Percentiles rank a stretch among this genome's conserved stretches.
phyloP scores from a whole-genome alignment of 441 rosid genomes.

The Populus hybrid region DNA sequence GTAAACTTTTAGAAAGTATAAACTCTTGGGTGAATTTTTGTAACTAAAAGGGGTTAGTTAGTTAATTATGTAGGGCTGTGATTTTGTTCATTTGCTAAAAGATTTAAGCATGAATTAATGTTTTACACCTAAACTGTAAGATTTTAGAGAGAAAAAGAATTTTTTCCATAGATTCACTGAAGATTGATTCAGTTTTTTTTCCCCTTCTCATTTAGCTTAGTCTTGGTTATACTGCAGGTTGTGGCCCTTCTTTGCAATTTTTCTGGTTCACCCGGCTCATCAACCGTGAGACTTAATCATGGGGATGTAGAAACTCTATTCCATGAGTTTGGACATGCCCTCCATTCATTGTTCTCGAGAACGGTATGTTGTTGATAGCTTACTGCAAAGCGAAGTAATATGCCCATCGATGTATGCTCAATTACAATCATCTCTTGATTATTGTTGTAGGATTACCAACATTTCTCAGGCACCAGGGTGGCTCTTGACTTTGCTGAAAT shows the following conservation, averaged over 20 bases:
- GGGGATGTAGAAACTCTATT: conserved; percentile 88
- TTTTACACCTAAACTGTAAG: neutral
- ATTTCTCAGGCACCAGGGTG: conserved; percentile 92
- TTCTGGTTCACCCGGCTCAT: conserved; percentile 45
- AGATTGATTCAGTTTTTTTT: neutral
- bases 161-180: neutral
- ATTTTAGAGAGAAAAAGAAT: neutral
- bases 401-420: neutral
- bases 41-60: neutral
- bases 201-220: conserved; percentile 12
- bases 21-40: neutral
- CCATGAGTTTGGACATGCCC: conserved; percentile 98
- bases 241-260: conserved; percentile 94
- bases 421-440: conserved; percentile 3
- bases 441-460: conserved; percentile 81
- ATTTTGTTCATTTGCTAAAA: neutral
- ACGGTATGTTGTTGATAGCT: conserved; percentile 50
- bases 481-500: conserved; percentile 94
- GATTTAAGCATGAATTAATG: neutral
- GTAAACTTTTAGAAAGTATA: neutral
- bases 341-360: conserved; percentile 89
- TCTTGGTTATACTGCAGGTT: conserved; percentile 47
- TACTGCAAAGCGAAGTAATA: neutral
- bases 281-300: conserved; percentile 73
- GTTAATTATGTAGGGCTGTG: neutral